phyloP scores from a whole-genome alignment of 805 yeast species.

The Monosporozyma yasuniensis region DNA sequence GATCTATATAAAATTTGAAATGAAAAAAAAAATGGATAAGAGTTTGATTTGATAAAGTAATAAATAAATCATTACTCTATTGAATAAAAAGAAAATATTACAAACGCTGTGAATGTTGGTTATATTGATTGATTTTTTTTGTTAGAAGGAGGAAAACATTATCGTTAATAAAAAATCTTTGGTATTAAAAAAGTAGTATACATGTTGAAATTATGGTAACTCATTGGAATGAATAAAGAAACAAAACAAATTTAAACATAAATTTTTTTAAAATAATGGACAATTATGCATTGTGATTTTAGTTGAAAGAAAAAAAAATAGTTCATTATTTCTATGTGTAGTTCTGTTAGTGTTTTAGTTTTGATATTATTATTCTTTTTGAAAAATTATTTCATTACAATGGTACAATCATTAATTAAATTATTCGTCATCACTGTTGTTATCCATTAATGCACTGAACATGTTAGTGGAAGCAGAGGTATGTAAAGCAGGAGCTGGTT shows the following conservation, averaged over 20 bases:
- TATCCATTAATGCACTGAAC: slow-evolving; percentile 29
- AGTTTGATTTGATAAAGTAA: neutral
- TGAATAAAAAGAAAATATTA: neutral
- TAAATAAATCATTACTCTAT: neutral
- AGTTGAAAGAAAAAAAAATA: neutral
- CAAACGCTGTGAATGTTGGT: slow-evolving; percentile 1
- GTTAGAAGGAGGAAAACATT: neutral
- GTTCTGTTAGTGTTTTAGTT: neutral
- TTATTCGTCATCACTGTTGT: slow-evolving; percentile 17
- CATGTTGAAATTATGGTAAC: neutral
- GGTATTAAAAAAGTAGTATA: neutral
- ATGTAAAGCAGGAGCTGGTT: slow-evolving; percentile 17
- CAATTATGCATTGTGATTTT: neutral
- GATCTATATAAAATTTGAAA: neutral
- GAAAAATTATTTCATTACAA: neutral
- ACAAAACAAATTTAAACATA: neutral
- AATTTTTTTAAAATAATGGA: too few species aligned
- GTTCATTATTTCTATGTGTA: neutral
- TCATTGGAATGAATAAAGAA: neutral
- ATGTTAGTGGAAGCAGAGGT: slow-evolving; percentile 23
- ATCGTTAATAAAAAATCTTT: neutral
- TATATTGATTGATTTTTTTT: neutral
- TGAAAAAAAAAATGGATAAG: neutral
- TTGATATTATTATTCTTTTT: neutral
- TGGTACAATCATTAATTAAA: neutral